Evolutionary conservation across 2,329 filamentous ascomycete species (phyloP).

Genomic region (Gremmenia infestans): DNA sequence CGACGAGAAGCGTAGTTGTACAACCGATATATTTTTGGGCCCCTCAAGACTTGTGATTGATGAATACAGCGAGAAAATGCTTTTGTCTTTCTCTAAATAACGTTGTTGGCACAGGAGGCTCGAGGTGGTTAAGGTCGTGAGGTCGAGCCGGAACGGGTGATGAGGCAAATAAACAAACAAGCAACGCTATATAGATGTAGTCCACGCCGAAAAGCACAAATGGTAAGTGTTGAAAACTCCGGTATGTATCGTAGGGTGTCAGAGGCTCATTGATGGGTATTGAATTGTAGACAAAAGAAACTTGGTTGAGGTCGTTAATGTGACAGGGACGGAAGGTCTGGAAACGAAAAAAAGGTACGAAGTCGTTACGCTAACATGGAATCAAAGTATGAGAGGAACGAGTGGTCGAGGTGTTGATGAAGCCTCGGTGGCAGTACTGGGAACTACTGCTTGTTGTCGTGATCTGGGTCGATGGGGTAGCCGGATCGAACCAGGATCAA

Average conservation of each 20-base stretch:
- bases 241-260: slow-evolving; percentile 32
- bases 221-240: slow-evolving; percentile 31
- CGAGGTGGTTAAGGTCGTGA: slow-evolving; percentile 17
- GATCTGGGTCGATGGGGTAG: slow-evolving; percentile 18
- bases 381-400: slow-evolving; percentile 22
- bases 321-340: slow-evolving; percentile 28
- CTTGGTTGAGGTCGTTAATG: slow-evolving; percentile 39
- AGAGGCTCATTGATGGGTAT: slow-evolving; percentile 38
- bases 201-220: slow-evolving; percentile 27
- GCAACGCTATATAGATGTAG: slow-evolving; percentile 35
- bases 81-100: slow-evolving; percentile 34
- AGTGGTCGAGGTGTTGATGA: slow-evolving; percentile 25
- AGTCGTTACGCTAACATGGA: slow-evolving; percentile 35
- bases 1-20: slow-evolving; percentile 27
- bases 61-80: slow-evolving; percentile 27
- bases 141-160: slow-evolving; percentile 14
- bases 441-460: slow-evolving; percentile 18
- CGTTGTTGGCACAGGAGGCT: slow-evolving; percentile 30
- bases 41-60: slow-evolving; percentile 22
- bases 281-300: slow-evolving; percentile 47
- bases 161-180: slow-evolving; percentile 28
- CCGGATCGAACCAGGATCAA: slow-evolving; percentile 19
- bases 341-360: slow-evolving; percentile 27
- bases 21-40: slow-evolving; percentile 30
- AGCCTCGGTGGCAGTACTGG: slow-evolving; percentile 22